Evolutionary conservation across 495 filamentous ascomycete species (phyloP), one percentile per base, ranked within the genome.

Genomic region (Aspergillus baeticus): DNA sequence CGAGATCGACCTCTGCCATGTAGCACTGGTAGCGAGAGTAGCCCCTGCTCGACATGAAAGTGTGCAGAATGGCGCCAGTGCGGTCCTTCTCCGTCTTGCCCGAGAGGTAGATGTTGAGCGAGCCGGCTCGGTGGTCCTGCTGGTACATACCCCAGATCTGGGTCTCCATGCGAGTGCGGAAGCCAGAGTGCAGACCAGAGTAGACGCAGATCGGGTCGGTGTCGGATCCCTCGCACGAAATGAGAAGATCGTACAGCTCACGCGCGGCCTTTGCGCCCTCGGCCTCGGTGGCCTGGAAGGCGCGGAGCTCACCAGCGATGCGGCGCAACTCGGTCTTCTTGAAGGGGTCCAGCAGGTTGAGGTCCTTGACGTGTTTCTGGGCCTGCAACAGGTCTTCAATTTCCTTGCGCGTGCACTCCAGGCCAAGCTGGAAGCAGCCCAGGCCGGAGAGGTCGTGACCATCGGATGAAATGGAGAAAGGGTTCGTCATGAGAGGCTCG

Each of bases 11-110:
- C 55, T 81, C 78, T 1, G 69, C 65, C 48, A 71, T 61, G 48
- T 77, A 72, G 57, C 76, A 78, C 41, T 79, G 65, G 39, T 67
- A 67, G n/a, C 78, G 65, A 1, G 60, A 52, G 56, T 68, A 74
- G 7, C 59, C 58, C 23, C 63, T 54, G 39, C 64, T 71, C n/a
- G 75, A 75, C 29, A 81, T 58, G 59, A 72, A 77, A 1, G 77
- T 75, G 54, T 80, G 77, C 7, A 60, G 41, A 8, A 60, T 23
- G 7, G 58, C 18, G 6, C 53, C 41, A 14, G 53, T 44, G 17
- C 58, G 58, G 8, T 60, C 47, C 18, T 50, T 50, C 15, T 56
- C 52, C 8, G 48, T 53, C 39, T 60, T 60, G 6, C 41, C 41
- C 1, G 53, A 56, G 20, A 60, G 39, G 13, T 60, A 60, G 45